These are phyloP conservation scores for Alternaria arbusti DNA, from an alignment of 2,329 filamentous ascomycete genomes.

Conservation along the genomic window DNA sequence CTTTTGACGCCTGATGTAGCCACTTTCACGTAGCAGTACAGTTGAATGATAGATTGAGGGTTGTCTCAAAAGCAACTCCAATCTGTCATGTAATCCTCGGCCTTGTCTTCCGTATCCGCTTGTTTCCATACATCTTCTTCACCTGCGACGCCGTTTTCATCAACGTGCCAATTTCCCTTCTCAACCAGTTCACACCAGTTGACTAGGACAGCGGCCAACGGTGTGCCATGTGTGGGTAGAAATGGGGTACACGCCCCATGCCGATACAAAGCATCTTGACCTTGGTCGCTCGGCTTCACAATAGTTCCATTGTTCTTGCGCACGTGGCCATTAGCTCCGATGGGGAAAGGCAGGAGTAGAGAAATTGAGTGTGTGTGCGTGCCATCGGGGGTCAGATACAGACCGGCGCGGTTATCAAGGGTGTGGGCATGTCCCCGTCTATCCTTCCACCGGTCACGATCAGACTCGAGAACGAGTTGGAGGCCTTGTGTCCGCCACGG, in stretches of 20 bases:
- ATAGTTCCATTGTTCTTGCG: not conserved
- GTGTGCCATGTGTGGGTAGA: not conserved
- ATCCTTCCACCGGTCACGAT: not conserved
- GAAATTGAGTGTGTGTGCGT: not conserved
- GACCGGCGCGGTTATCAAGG: not conserved
- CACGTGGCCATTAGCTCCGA: not conserved
- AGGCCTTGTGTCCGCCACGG: not conserved
- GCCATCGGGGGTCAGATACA: not conserved
- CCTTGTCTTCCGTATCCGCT: not conserved
- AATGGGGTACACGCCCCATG: not conserved
- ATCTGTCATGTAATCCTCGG: not conserved
- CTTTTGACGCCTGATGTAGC: no score
- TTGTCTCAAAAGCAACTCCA: not conserved
- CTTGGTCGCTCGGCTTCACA: fast-evolving
- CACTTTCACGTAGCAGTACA: no score
- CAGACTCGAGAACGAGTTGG: not conserved
- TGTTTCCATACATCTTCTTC: not conserved
- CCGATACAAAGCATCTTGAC: not conserved
- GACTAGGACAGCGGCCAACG: not conserved
- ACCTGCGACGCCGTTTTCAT: not conserved
- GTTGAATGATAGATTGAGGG: no score
- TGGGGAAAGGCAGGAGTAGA: not conserved
- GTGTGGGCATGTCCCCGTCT: not conserved
- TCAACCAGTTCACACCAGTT: not conserved
- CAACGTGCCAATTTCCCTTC: not conserved